Evolutionary conservation across 768 basidiomycete species (phyloP).

Genomic region (Lactarius vividus): DNA sequence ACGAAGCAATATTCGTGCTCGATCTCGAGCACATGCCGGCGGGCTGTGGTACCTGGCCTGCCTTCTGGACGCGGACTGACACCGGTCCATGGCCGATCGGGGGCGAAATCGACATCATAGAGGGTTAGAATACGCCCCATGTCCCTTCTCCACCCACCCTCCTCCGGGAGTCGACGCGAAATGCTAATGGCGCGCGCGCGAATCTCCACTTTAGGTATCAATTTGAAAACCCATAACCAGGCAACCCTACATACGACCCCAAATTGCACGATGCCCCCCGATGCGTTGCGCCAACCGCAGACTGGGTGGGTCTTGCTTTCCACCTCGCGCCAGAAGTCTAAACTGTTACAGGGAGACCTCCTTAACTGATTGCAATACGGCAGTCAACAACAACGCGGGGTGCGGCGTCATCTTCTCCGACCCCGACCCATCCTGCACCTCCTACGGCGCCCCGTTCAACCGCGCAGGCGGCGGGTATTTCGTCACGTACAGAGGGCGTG

Average conservation of each 20-base stretch:
- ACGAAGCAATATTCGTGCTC: constrained; percentile 47
- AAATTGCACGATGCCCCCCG: constrained; percentile 44
- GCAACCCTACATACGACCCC: constrained; percentile 55
- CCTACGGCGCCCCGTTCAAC: constrained; percentile 53
- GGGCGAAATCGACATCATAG: constrained; percentile 56
- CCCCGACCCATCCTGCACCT: constrained; percentile 22
- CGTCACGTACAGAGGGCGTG: constrained; percentile 44
- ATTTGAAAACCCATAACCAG: constrained; percentile 43
- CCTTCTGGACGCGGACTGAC: constrained; percentile 53
- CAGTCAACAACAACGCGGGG: background rate
- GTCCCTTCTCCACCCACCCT: background rate
- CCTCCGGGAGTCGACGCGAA: background rate
- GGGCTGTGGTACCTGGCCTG: constrained; percentile 61
- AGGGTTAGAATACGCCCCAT: constrained; percentile 37
- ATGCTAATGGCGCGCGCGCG: background rate
- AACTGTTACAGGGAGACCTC: background rate
- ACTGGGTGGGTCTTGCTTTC: background rate
- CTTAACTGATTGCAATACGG: background rate
- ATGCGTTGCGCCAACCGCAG: background rate
- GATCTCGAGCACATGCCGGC: constrained; percentile 58
- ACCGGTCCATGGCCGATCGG: constrained; percentile 55
- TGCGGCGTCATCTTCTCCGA: constrained; percentile 1
- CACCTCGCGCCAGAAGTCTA: background rate
- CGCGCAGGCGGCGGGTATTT: constrained; percentile 56
- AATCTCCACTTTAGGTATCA: constrained; percentile 41